Base-by-base conservation (phyloP, 306 rosid genomes). In the Prunus campanulata region DNA sequence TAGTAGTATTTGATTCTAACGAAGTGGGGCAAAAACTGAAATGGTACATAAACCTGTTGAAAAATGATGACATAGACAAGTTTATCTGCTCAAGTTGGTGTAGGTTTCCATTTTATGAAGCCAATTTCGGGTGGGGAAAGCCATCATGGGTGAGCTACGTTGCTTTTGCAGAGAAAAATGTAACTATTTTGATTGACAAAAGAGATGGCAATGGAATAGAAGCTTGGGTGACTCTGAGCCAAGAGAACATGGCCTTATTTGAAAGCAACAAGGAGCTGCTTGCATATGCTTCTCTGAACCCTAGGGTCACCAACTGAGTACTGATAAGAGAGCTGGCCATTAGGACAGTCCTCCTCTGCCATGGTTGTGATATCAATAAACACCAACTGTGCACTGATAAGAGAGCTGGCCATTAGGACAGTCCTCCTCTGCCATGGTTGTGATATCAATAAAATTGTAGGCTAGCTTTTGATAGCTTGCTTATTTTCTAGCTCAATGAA, bases 181-280 rank as follows among this genome's bases (percentile, higher is more conserved):
- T 50, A 12, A 39, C 77, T 27, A 16, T 72, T 20, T 27, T 84
- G 63, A 46, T 68, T 70, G 82, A 80, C n/a, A 35, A 75, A 13
- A 84, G 66, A 68, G 72, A 79, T 50, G 79, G 67, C 9, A 67
- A 68, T 12, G 87, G 84, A 24, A 84, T 84, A 1, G 87, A 80
- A 70, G 78, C 67, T 8, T 56, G 78, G 76, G 55, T 81, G 20
- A 74, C 72, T 19, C 20, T 81, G 60, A 75, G 20, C 2, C 54
- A 76, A 27, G 66, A 78, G 27, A 61, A 35, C 6, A 78, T 85
- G 81, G 79, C 70, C 19, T 27, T 19, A 0, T 71, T 81, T 35
- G 78, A 73, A 59, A 7, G 6, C 59, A 80, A 72, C 1, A 44
- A 64, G 3, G 66, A 79, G 60, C 64, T 80, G 16, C 87, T 84